phyloP scores from a whole-genome alignment of 139 green algal genomes.

The Chlamydomonas eustigma region DNA sequence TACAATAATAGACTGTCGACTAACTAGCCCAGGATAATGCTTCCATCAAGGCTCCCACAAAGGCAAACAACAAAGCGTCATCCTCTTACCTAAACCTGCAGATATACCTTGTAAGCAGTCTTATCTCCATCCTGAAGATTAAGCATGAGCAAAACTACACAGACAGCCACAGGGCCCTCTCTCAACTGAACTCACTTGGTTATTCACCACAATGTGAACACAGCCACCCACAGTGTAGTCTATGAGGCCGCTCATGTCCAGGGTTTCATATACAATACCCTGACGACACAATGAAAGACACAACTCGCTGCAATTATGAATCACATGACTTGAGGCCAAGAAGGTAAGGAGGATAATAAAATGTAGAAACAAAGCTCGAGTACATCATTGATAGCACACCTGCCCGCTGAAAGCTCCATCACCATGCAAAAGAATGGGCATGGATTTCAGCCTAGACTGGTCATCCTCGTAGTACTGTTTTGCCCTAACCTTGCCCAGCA shows the following conservation, averaged over 20 bases:
- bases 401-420: slow-evolving; percentile 88
- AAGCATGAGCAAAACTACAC: no score
- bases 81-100: no score
- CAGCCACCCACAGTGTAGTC: slow-evolving; percentile 94
- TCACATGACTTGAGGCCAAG: not conserved
- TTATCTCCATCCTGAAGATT: no score
- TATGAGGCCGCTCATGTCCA: slow-evolving; percentile 89
- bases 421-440: slow-evolving; percentile 93
- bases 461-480: slow-evolving; percentile 90
- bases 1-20: no score
- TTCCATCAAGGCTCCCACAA: no score
- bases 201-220: slow-evolving; percentile 98
- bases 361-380: not conserved
- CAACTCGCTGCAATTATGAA: not conserved
- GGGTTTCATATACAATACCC: slow-evolving; percentile 96
- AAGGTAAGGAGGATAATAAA: not conserved
- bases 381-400: no score
- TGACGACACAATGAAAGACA: slow-evolving; percentile 45
- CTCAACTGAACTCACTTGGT: slow-evolving; percentile 71
- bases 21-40: no score
- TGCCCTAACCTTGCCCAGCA: slow-evolving; percentile 90
- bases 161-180: no score
- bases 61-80: no score
- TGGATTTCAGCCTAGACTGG: slow-evolving; percentile 46
- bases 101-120: no score